Evolutionary conservation across 768 basidiomycete genomes (phyloP).

Genomic region (Agrocybe chaxingu): DNA sequence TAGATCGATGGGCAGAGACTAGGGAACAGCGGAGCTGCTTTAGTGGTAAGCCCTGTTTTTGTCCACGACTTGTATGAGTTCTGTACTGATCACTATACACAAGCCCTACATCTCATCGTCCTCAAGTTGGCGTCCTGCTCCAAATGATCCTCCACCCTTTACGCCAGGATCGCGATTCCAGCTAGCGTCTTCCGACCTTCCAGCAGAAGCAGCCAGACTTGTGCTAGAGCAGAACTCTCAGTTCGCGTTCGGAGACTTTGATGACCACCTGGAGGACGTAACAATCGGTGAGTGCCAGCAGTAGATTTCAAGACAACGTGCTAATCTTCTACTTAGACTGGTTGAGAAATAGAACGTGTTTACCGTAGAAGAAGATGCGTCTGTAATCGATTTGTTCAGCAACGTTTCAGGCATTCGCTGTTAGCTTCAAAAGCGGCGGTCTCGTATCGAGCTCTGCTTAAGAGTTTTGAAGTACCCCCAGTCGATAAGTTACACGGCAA

Average conservation of each 20-base stretch:
- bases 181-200: slow-evolving; percentile 42
- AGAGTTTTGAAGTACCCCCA: too few relatives aligned
- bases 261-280: slow-evolving; percentile 79
- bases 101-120: slow-evolving; percentile 51
- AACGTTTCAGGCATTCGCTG: too few relatives aligned
- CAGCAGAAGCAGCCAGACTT: slow-evolving; percentile 43
- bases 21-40: slow-evolving; percentile 46
- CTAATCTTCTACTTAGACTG: slow-evolving; percentile 28
- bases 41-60: slow-evolving; percentile 46
- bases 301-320: background rate
- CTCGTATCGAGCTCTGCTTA: too few relatives aligned
- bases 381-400: too few relatives aligned
- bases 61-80: background rate
- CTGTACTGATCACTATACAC: background rate
- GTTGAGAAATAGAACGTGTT: slow-evolving; percentile 37
- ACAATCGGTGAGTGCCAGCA: slow-evolving; percentile 38
- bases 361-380: slow-evolving; percentile 16
- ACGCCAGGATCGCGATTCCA: slow-evolving; percentile 41
- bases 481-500: too few relatives aligned
- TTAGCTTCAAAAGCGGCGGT: too few relatives aligned
- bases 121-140: slow-evolving; percentile 46
- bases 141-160: slow-evolving; percentile 38
- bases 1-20: slow-evolving; percentile 64
- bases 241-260: slow-evolving; percentile 70
- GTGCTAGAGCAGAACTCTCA: slow-evolving; percentile 52